phyloP scores from a whole-genome alignment of 2,329 filamentous ascomycete genomes.

The Tricladium varicosporioides region DNA sequence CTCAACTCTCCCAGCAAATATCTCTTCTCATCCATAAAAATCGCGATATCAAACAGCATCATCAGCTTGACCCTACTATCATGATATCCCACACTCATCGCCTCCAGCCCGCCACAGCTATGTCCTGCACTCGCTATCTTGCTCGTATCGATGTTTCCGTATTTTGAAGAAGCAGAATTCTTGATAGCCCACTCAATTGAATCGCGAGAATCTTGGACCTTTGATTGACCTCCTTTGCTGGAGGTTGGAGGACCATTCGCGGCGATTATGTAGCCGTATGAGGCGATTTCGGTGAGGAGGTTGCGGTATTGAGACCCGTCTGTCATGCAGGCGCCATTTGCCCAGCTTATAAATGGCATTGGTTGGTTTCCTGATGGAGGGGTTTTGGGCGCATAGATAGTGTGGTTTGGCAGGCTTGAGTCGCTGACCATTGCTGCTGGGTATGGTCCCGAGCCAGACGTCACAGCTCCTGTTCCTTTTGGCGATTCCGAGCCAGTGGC shows the following conservation, averaged over 20 bases:
- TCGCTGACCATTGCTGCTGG: conserved; percentile 6
- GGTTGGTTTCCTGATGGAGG: background rate
- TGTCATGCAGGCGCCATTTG: conserved; percentile 5
- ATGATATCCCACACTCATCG: conserved; percentile 10
- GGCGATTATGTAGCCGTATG: conserved; percentile 12
- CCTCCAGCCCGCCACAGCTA: conserved; percentile 15
- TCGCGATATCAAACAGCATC: conserved; percentile 14
- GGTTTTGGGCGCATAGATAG: conserved; percentile 10
- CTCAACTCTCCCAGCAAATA: conserved; percentile 11
- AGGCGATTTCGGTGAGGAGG: conserved; percentile 11
- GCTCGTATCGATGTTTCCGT: conserved; percentile 10
- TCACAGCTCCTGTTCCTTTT: conserved; percentile 7
- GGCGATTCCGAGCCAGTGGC: conserved; percentile 8
- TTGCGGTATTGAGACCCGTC: conserved; percentile 8
- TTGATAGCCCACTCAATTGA: conserved; percentile 7
- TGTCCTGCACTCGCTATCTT: conserved; percentile 11
- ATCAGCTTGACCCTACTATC: conserved; percentile 11
- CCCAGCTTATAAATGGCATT: conserved; percentile 4
- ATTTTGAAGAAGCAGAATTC: background rate
- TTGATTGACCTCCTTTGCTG: conserved; percentile 1
- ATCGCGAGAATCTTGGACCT: conserved; percentile 4
- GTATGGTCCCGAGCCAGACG: conserved; percentile 9
- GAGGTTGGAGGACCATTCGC: conserved; percentile 4
- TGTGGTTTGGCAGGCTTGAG: conserved; percentile 9
- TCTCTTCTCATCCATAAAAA: conserved; percentile 11